Evolutionary conservation across 2,329 filamentous ascomycete genomes (phyloP), one percentile per base, ranked within the genome.

Genomic region (Paraphoma sp.): DNA sequence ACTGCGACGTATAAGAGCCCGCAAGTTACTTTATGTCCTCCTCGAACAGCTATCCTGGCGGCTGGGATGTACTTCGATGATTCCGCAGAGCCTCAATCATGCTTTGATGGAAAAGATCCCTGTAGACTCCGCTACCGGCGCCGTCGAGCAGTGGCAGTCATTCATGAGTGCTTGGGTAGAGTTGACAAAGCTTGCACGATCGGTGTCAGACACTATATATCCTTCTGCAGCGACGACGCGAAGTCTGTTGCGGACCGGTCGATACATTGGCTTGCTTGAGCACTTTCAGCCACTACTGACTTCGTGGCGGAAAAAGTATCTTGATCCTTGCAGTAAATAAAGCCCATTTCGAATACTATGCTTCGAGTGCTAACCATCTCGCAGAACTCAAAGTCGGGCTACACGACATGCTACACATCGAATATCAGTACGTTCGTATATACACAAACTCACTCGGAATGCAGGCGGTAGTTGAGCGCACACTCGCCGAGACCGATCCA

Each of bases 381-480:
- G 1, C 38, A 76, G 73, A 75, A 33, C 68, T 76, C 28, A 73
- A 74, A 47, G 68, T 71, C 6, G 72, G 72, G 1, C 59, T 82
- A 11, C 80, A 80, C 49, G 80, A 82, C 42, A 80, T 82, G 57
- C 73, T 86, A 0, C 80, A 80, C 12, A 84, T 86, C 14, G 84
- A 86, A 56, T 86, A 79, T 45, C 75, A 80, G 31, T 79, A 79
- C 46, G 72, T 79, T 1, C 67, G 77, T 1, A 76, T 79, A 14
- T 80, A 79, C 51, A 78, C 77, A 40, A 81, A 81, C 45, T 80
- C 78, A 0, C 77, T 86, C 6, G 83, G 83, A 2, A 82, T 86
- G 71, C 84, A 86, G 67, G 84, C 84, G 2, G 80, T 86, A 3
- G 82, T 85, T 3, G 83, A 86, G 56, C 80, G 83, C n/a, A 80